A percentile compares a stretch with the other conserved stretches of the same genome.
These are phyloP conservation scores for Lavandula angustifolia DNA, from an alignment of 257 asterid species.

Conservation along the genomic window DNA sequence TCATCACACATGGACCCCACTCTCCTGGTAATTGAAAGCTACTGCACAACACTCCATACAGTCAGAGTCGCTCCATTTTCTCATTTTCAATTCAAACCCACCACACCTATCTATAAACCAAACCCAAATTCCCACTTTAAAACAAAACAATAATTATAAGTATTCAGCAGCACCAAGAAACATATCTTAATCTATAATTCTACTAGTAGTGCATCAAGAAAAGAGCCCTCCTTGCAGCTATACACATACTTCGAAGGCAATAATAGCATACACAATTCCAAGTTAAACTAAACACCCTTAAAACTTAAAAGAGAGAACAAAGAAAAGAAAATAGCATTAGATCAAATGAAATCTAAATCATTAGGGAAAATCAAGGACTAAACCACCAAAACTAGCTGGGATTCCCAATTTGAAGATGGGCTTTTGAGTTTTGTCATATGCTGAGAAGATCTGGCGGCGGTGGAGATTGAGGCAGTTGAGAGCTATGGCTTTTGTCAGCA, in stretches of 20 bases:
- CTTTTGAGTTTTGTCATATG: background rate
- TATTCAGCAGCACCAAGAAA: too few species aligned
- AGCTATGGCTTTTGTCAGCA: background rate
- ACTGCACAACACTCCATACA: constrained; percentile 45
- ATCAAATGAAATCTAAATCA: background rate
- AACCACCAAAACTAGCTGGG: too few species aligned
- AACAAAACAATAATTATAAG: background rate
- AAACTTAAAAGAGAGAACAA: too few species aligned
- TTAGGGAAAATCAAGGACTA: too few species aligned
- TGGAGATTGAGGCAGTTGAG: constrained; percentile 34
- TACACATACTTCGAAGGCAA: constrained; percentile 37
- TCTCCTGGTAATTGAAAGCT: constrained; percentile 44
- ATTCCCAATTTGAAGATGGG: too few species aligned
- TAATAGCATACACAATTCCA: constrained; percentile 18
- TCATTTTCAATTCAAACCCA: background rate
- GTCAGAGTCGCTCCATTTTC: constrained; percentile 30
- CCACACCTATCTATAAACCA: background rate
- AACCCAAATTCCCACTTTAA: background rate
- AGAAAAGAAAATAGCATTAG: background rate
- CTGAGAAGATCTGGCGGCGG: constrained; percentile 56
- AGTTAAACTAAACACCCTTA: background rate
- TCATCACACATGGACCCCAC: constrained; percentile 33
- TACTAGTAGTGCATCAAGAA: constrained; percentile 3
- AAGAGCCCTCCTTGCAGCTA: constrained; percentile 21
- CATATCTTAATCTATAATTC: background rate